Base-by-base conservation (phyloP, 305 asterid genomes). In the Fraxinus velutina region DNA sequence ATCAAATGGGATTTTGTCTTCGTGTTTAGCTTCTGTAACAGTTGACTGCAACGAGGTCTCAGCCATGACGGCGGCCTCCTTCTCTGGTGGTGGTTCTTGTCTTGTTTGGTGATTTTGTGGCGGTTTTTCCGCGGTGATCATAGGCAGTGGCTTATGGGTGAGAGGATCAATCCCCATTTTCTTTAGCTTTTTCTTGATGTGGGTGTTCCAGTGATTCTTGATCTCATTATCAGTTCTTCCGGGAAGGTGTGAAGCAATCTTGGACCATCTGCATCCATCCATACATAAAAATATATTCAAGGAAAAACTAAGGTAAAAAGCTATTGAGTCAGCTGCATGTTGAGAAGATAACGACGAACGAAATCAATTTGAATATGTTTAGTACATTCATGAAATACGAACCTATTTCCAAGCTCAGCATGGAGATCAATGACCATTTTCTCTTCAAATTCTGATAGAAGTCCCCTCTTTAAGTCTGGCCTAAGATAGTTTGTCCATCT, bases 171-270 rank as follows among this genome's bases (percentile, higher is more conserved):
- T 86, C 34, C 98, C 97, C 93, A 92, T 89, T 86, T 94, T 94
- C 90, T 62, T 91, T 13, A 94, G 83, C 82, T 92, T 94, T 75
- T 94, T 93, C 85, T 93, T 94, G 73, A 93, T 91, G 88, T 93
- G 97, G 0, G 97, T 94, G 84, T 94, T 94, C 97, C 97, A 94
- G 12, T 94, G 97, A 36, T 93, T 94, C 83, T 93, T 94, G 71
- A 94, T 94, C 84, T 94, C 98, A 72, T 93, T 93, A 82, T 94
- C 98, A 0, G 97, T 94, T 85, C 98, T 83, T 76, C 97, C 97
- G 0, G 97, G 97, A 9, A 94, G 92, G 70, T 94, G 92, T 74
- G 98, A 93, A 5, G 97, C 98, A 32, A 94, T 94, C 64, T 94
- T 94, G 33, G 98, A 92, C 98, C 98, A 94, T 82, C 98, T 94